These are phyloP conservation scores for Fomitopsis palustris DNA, from an alignment of 1,284 basidiomycete species.

Conservation along the genomic window DNA sequence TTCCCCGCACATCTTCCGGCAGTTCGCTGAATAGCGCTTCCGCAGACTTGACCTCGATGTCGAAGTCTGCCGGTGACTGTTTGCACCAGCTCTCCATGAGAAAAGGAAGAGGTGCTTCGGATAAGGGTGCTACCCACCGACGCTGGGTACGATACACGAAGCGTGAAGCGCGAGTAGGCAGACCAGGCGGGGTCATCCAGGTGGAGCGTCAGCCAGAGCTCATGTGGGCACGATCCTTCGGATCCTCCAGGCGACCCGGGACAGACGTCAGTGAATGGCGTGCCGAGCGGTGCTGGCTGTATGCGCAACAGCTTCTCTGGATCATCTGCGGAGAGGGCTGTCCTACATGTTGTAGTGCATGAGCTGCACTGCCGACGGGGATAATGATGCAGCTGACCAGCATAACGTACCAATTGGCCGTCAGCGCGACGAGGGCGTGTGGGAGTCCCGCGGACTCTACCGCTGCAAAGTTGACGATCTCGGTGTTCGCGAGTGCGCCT, in stretches of 20 bases:
- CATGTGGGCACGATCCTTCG: slow-evolving; percentile 40
- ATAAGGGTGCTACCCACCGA: slow-evolving; percentile 42
- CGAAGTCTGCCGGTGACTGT: slow-evolving; percentile 29
- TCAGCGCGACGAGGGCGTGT: slow-evolving; percentile 14
- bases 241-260: slow-evolving; percentile 7
- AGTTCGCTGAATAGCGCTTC: slow-evolving; percentile 6
- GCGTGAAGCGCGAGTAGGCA: slow-evolving; percentile 47
- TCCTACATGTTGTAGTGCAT: slow-evolving; percentile 21
- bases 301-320: slow-evolving; percentile 35
- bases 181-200: slow-evolving; percentile 45
- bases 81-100: background rate
- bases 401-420: slow-evolving; percentile 33
- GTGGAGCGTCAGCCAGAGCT: slow-evolving; percentile 54
- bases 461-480: slow-evolving; percentile 58
- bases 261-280: slow-evolving; percentile 27
- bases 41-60: slow-evolving; percentile 16
- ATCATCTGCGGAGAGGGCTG: slow-evolving; percentile 22
- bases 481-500: slow-evolving; percentile 50
- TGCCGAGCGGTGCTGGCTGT: slow-evolving; percentile 41
- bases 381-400: slow-evolving; percentile 10
- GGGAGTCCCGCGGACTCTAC: slow-evolving; percentile 18
- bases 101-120: background rate
- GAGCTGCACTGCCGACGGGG: background rate
- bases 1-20: no score
- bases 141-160: slow-evolving; percentile 64